Evolutionary conservation across 345 rosid species (phyloP).

Genomic region (Ceriops decandra): DNA sequence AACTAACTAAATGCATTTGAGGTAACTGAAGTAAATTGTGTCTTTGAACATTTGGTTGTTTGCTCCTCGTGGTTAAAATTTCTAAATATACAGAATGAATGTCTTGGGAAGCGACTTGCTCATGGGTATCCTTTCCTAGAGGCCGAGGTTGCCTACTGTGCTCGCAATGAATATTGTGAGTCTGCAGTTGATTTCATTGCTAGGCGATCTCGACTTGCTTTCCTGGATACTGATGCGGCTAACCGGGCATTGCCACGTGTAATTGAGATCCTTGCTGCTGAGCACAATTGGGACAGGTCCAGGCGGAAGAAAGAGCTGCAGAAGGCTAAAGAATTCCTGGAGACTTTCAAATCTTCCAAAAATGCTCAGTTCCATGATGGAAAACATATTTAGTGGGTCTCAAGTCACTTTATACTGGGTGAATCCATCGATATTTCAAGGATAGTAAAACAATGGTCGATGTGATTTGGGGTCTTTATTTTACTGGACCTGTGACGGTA

Average conservation of each 20-base stretch:
- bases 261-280: conserved; percentile 65
- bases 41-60: not conserved
- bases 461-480: conserved; percentile 19
- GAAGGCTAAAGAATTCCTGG: conserved; percentile 60
- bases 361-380: conserved; percentile 94
- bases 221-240: conserved; percentile 95
- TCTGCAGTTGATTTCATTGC: conserved; percentile 92
- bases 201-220: conserved; percentile 89
- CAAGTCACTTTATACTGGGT: not conserved
- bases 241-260: conserved; percentile 73
- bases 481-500: conserved; percentile 8
- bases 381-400: conserved; percentile 55
- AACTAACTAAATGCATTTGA: not conserved
- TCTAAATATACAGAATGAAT: conserved; percentile 53
- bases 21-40: not conserved
- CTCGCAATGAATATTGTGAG: conserved; percentile 84
- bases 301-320: conserved; percentile 65
- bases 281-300: conserved; percentile 73
- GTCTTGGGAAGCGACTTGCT: conserved; percentile 84
- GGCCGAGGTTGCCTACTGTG: conserved; percentile 83
- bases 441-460: not conserved
- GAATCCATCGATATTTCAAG: no score
- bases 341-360: conserved; percentile 87
- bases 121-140: conserved; percentile 77
- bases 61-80: conserved; percentile 5